Evolutionary conservation across 371 early-diverging fungal genomes (phyloP).

Genomic region (Dinochytrium kinnereticum): DNA sequence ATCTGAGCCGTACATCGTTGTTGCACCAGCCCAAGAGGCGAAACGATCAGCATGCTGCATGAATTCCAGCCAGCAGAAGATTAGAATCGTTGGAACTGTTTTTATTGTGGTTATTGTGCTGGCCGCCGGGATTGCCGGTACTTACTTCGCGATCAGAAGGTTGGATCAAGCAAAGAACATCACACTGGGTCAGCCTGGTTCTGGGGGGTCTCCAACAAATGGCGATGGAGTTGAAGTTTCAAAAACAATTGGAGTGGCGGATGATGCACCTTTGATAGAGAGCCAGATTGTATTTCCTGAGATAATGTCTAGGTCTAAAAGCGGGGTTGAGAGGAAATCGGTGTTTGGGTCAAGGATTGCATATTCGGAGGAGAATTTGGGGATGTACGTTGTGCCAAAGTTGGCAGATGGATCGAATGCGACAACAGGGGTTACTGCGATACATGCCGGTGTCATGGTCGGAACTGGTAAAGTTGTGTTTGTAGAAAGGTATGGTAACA

Average conservation of each 20-base stretch:
- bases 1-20: too few relatives aligned
- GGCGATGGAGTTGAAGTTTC: too few relatives aligned
- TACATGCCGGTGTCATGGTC: slow-evolving; percentile 12
- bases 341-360: not conserved
- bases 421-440: slow-evolving; percentile 12
- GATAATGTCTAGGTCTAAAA: not conserved
- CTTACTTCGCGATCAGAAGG: too few relatives aligned
- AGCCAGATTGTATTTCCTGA: not conserved
- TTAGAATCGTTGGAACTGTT: too few relatives aligned
- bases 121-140: too few relatives aligned
- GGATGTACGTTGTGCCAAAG: not conserved
- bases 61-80: too few relatives aligned
- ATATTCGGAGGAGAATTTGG: slow-evolving; percentile 1
- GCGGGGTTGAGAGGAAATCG: not conserved
- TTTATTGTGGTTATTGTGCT: too few relatives aligned
- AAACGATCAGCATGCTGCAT: too few relatives aligned
- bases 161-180: too few relatives aligned
- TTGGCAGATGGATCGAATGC: not conserved
- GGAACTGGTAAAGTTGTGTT: slow-evolving; percentile 16
- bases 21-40: too few relatives aligned
- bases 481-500: slow-evolving; percentile 16
- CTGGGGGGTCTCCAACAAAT: too few relatives aligned
- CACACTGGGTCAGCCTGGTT: too few relatives aligned
- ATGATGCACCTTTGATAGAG: not conserved
- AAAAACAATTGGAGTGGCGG: not conserved